Base-by-base conservation (phyloP, 805 yeast genomes). In the Zygoascus tannicola region DNA sequence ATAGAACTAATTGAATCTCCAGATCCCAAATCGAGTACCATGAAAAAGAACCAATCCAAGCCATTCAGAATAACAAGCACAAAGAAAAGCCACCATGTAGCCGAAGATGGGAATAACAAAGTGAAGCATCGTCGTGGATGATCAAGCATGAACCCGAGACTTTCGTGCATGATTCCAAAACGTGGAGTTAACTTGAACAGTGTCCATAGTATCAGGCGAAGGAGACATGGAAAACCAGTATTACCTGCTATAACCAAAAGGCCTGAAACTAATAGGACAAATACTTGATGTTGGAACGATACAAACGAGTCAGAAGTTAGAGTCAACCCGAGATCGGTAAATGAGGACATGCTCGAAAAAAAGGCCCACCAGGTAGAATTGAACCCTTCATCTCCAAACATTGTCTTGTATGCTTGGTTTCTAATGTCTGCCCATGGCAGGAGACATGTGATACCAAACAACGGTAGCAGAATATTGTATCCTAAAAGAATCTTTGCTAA, bases 111-210 rank as follows among this genome's bases (percentile, higher is more conserved):
- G 55, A 92, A 92, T 45, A 92, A 67, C 46, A 92, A 65, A 3
- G 97, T 87, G 58, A 90, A 92, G 60, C 98, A 92, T 56, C 99
- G 82, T 57, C 99, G 78, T 1, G 99, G 99, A 61, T 92, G 98
- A 50, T 88, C 97, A 34, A 92, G 68, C 46, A 92, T 63, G 53
- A 92, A 92, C 0, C 85, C 88, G 14, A 88, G 64, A 4, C 94
- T 81, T 56, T 92, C 97, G 16, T 60, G 60, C 23, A 55, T 49
- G 14, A 57, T 59, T 5, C 69, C 67, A 35, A 52, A 64, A 1
- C 80, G 84, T 32, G 74, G 81, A 0, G 94, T 69, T 15, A 80
- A 35, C 50, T 79, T 81, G 65, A 76, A 79, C 62, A 82, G 52
- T 1, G 80, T 45, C 97, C 97, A 92, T 40, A 92, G 81, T 32